Evolutionary conservation across 106 monocot genomes (phyloP), one percentile per base, ranked within the genome.

Genomic region (Gastrodia elata): DNA sequence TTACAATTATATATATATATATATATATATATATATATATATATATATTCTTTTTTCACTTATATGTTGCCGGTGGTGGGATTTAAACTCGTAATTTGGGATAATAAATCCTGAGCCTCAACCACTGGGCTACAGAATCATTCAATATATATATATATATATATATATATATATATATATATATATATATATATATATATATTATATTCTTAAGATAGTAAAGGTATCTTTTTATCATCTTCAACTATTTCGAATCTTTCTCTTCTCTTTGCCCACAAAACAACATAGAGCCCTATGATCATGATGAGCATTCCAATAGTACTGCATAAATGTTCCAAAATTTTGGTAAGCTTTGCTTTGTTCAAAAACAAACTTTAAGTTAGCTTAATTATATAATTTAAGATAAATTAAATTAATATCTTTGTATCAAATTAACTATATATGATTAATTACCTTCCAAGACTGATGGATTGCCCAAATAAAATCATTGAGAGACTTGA

Each of bases 401-500:
- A 58, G 1, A 0, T 8, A 58, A 24, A 58, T 26, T 7, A 58
- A 0, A 58, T 20, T 61, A 32, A 61, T 11, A 59, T 28, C 10
- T 30, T 11, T 61, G 13, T 61, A 28, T 30, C 5, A 61, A 61
- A 30, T 8, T 3, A 61, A 28, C 15, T 15, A 44, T 11, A 61
- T 14, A 5, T 3, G 8, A 61, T 32, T 2, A 3, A 33, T 10
- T 76, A 88, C 88, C 84, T 83, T 76, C 44, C 77, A 2, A 74
- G 3, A 38, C 26, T 75, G n/a, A 88, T 38, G 7, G 70, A 18
- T 72, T 83, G 80, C 10, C 77, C 39, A 16, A 85, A 75, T 34
- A 74, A 43, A 0, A 83, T 36, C 16, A 82, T 77, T 1, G 88
- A 80, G 7, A 88, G 70, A 42, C 82, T 26, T 26, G 78, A 48